Evolutionary conservation across 306 rosid species (phyloP).

Genomic region (Cucurbita pepo): DNA sequence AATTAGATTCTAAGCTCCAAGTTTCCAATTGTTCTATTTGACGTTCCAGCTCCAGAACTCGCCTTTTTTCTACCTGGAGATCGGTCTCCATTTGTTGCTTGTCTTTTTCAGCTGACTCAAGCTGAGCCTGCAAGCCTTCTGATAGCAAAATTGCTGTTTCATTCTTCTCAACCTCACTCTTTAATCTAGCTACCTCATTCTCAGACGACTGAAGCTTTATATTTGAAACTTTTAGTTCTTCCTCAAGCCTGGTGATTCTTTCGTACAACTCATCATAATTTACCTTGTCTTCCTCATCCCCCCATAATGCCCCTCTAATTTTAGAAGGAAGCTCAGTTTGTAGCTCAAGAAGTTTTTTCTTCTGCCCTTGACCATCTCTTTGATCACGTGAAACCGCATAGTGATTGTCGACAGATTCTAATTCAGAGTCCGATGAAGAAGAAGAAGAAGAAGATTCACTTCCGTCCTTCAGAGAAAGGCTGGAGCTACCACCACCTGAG

Average conservation of each 20-base stretch:
- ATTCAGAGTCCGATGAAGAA: conserved; percentile 40
- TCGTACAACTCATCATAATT: conserved; percentile 24
- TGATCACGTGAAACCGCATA: conserved; percentile 17
- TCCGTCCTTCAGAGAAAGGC: conserved; percentile 30
- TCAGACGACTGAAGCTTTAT: conserved; percentile 27
- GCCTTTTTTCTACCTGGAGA: conserved; percentile 28
- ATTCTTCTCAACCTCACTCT: conserved; percentile 16
- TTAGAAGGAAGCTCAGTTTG: conserved; percentile 22
- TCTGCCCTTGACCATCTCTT: conserved; percentile 14
- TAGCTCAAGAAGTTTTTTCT: conserved; percentile 15
- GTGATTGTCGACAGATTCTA: conserved; percentile 13
- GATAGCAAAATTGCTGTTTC: background rate
- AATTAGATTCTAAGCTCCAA: conserved; percentile 19
- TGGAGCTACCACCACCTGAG: conserved; percentile 37
- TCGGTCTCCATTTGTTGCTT: conserved; percentile 28
- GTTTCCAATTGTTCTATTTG: conserved; percentile 24
- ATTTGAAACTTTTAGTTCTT: conserved; percentile 27
- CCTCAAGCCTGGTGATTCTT: conserved; percentile 17
- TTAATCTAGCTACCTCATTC: conserved; percentile 17
- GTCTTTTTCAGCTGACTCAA: conserved; percentile 10
- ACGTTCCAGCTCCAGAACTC: conserved; percentile 23
- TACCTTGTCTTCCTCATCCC: conserved; percentile 11
- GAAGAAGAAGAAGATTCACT: conserved; percentile 36
- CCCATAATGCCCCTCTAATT: conserved; percentile 13
- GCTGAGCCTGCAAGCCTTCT: conserved; percentile 16